Evolutionary conservation across 2,329 filamentous ascomycete species (phyloP), one percentile per base, ranked within the genome.

Genomic region (Xylaria polymorpha): DNA sequence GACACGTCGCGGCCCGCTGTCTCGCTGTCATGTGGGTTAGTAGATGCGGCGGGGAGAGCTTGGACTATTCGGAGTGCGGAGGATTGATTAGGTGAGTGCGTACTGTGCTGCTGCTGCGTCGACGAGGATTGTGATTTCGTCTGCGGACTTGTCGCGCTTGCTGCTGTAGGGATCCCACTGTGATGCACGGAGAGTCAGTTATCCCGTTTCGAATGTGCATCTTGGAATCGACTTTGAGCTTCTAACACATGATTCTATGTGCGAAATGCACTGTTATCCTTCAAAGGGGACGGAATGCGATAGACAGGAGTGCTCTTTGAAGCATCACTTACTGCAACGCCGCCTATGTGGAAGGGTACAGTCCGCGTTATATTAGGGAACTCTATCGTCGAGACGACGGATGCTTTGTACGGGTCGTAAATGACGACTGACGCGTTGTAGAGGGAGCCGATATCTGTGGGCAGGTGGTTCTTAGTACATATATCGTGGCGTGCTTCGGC

Each of bases 41-140:
- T 44, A 22, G n/a, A 12, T 12, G 1, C 7, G 3, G 10, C 35
- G 3, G 3, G 7, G 35, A 12, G 35, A 12, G 35, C 4, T 29
- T 29, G 25, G 25, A 29, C 25, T 29, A 29, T 29, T 29, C 3
- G 25, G 25, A 29, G n/a, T n/a, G 32, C 32, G 32, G 35, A 12
- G 8, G 35, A 37, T 37, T 37, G 35, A 37, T 4, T 12, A 37
- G 7, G 35, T 12, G 15, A 18, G 22, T 57, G 20, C 67, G n/a
- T 66, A 69, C 67, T 79, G 82, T 10, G 81, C 76, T 3, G 72
- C 57, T 2, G 77, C 80, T 1, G 80, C 74, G 64, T 83, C 79
- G 10, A 80, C 70, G 25, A 74, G 61, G 61, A 82, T 76, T 2
- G 78, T 77, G n/a, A 81, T 74, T 44, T 78, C 71, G 37, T 77